Evolutionary conservation across 1,284 basidiomycete genomes (phyloP), one percentile per base, ranked within the genome.

Genomic region (Inonotus obliquus): DNA sequence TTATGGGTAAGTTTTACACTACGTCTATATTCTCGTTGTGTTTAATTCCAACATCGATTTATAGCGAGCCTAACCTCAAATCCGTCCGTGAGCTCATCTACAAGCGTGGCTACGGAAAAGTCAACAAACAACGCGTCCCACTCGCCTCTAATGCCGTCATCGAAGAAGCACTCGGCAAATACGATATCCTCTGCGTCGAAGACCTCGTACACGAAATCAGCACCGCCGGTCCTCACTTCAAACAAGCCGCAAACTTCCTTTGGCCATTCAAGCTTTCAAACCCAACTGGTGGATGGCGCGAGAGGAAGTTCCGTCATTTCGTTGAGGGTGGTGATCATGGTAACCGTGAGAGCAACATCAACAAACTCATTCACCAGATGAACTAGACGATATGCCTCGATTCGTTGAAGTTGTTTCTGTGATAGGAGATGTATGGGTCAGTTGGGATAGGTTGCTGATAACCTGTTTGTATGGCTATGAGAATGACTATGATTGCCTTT

Each of bases 181-280:
- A 85, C 80, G 93, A 96, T 75, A 97, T 99, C 77, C 89, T 99
- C 76, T 98, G 91, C 70, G 87, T 98, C 64, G 96, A 99, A 79
- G 97, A 99, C 79, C 87, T 99, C 69, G 91, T 99, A 59, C 96
- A 98, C 82, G 96, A 99, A 81, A 96, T 99, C 71, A 83, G 86
- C 77, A 96, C 93, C 64, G 87, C 87, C 67, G 97, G 96, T 72
- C 96, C 96, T 73, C 94, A 98, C 86, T 99, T 99, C 86, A 98
- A 98, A 84, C 94, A 96, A 82, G 92, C 89, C 63, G 87, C 91
- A 69, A 94, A 94, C 81, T 94, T 96, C 86, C 87, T 99, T 63
- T 98, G 96, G 95, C 95, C 97, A 32, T 98, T 99, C 88, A 98
- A 99, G 79, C 91, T 99, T 66, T 97, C 94, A 69, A 98, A 98